These are phyloP conservation scores for Fusarium sp. DNA, from an alignment of 2,329 filamentous ascomycete species.

Conservation along the genomic window DNA sequence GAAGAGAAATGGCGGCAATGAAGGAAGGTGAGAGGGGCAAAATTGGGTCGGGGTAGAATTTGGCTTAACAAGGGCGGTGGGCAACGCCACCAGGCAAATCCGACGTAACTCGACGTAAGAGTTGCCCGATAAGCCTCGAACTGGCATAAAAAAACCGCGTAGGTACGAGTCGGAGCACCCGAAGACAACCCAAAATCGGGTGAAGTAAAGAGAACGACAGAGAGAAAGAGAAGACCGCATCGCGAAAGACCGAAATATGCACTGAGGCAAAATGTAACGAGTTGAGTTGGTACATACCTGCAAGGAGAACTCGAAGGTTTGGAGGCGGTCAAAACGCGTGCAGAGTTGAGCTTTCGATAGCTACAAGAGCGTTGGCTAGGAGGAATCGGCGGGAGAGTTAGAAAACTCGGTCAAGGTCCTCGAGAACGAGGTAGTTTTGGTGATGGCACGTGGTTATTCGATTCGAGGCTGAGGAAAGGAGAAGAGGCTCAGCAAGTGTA, in stretches of 20 bases:
- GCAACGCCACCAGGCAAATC: conserved; percentile 47
- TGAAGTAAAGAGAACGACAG: not conserved
- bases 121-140: conserved; percentile 21
- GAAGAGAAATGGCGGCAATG: conserved; percentile 30
- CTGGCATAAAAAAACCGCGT: conserved; percentile 14
- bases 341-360: conserved; percentile 17
- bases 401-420: conserved; percentile 13
- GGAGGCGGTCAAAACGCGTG: conserved; percentile 45
- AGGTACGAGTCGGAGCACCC: conserved; percentile 6
- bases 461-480: conserved; percentile 8
- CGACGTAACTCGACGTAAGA: conserved; percentile 37
- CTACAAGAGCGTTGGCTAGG: conserved; percentile 25
- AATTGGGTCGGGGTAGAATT: conserved; percentile 41
- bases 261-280: not conserved
- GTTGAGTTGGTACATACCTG: conserved; percentile 36
- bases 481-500: conserved; percentile 17
- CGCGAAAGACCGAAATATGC: not conserved
- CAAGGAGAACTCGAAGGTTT: conserved; percentile 29
- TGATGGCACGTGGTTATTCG: conserved; percentile 9
- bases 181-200: not conserved
- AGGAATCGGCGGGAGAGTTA: conserved; percentile 2
- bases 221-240: not conserved
- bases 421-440: conserved; percentile 1
- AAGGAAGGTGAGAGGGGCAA: conserved; percentile 41
- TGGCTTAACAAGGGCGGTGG: conserved; percentile 42